phyloP scores from a whole-genome alignment of 2,329 filamentous ascomycete species.

The Cordyceps javanica region DNA sequence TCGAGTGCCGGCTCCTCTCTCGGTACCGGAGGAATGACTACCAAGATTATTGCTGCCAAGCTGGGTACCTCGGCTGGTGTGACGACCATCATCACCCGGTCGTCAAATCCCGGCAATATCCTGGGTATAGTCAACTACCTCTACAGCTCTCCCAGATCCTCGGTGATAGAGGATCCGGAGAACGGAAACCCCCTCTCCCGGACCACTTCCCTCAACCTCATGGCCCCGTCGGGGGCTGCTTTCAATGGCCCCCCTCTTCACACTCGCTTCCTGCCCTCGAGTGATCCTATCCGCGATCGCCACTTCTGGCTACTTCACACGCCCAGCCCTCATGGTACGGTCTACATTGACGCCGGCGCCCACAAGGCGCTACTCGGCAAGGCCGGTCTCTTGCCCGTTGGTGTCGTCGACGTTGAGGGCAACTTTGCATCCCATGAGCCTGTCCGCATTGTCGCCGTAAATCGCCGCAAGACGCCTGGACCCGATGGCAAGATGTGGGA shows the following conservation, averaged over 20 bases:
- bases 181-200: conserved; percentile 30
- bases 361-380: conserved; percentile 74
- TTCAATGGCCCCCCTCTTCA: conserved; percentile 60
- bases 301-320: conserved; percentile 98
- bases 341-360: conserved; percentile 91
- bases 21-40: conserved; percentile 94
- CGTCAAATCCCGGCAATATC: conserved; percentile 90
- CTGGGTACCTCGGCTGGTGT: conserved; percentile 92
- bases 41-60: conserved; percentile 90
- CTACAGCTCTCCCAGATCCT: conserved; percentile 37
- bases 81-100: conserved; percentile 90
- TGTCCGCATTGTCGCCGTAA: conserved; percentile 77
- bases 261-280: conserved; percentile 84
- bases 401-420: conserved; percentile 85
- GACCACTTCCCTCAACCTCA: conserved; percentile 36
- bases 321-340: conserved; percentile 77
- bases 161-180: conserved; percentile 20
- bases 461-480: conserved; percentile 41
- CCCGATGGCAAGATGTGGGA: conserved; percentile 43
- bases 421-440: conserved; percentile 89
- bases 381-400: conserved; percentile 81
- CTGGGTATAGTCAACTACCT: conserved; percentile 77
- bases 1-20: conserved; percentile 83
- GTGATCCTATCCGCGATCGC: conserved; percentile 80
- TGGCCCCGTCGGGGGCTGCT: conserved; percentile 20